Base-by-base conservation (phyloP, 495 filamentous ascomycete species). In the Cercophora sp. region DNA sequence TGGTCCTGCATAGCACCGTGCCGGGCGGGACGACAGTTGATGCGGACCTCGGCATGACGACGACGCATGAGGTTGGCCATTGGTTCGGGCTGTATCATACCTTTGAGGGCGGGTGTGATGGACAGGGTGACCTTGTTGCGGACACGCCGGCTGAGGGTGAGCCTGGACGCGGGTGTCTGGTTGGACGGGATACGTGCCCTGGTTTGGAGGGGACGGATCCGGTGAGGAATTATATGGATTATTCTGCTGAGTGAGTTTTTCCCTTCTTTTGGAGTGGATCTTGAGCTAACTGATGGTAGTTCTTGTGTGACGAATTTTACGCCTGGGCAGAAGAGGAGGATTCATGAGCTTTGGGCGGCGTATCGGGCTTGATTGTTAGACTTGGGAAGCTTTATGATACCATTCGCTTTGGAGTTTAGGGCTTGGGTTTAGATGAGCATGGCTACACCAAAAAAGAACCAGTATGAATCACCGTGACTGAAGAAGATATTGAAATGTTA, bases 41-140 rank as follows among this genome's bases (percentile, higher is more conserved):
- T 8, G 3, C 18, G 18, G 69, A 77, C 60, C 39, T 63, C 24
- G 78, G 78, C 48, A 68, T 57, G 41, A 80, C 78, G 10, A 73
- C 73, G 10, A 74, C 75, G 29, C 78, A 81, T 54, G 79, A 80
- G 62, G 71, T 75, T 22, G 77, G 76, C 4, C 78, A 81, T 57
- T 80, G 77, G 75, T 60, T 81, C 16, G 74, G 77, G 22, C 65
- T 80, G 41, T 61, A 68, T 49, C 79, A 81, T 58, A 75, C 71
- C n/a, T 81, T 81, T 56, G 62, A 79, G 56, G 78, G 75, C 8
- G 43, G 49, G 0, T 52, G 39, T 23, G 37, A 44, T 5, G 49
- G 49, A 1, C 13, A 31, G 1, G 49, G 49, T 1, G 49, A 52
- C 40, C n/a, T 44, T n/a, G 29, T 52, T 1, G 1, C 1, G 0